Evolutionary conservation across 2,329 filamentous ascomycete species (phyloP).

Genomic region (Exophiala sp.): DNA sequence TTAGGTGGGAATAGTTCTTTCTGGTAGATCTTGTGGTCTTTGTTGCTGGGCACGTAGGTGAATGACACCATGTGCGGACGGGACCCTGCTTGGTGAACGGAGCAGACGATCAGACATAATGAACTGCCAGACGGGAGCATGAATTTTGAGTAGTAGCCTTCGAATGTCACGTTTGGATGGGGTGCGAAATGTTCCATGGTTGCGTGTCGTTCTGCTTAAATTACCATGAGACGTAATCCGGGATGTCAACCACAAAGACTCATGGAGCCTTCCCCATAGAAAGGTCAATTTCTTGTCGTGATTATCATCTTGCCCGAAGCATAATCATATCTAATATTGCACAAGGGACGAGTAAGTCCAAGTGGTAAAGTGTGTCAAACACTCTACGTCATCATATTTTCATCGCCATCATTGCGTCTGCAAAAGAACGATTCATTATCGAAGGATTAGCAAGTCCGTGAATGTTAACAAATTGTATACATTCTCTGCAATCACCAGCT

Average conservation of each 20-base stretch:
- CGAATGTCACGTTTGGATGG: not conserved
- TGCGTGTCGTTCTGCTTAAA: too few relatives aligned
- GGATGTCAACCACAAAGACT: too few relatives aligned
- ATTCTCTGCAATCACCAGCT: too few relatives aligned
- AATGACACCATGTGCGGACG: constrained; percentile 7
- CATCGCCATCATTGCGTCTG: not conserved
- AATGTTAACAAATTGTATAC: too few relatives aligned
- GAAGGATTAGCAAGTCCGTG: too few relatives aligned
- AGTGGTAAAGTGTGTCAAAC: not conserved
- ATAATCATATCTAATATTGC: too few relatives aligned
- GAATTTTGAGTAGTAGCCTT: constrained; percentile 9
- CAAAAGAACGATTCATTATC: not conserved
- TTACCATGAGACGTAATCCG: too few relatives aligned
- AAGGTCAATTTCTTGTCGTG: too few relatives aligned
- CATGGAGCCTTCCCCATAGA: too few relatives aligned
- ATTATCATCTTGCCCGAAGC: too few relatives aligned
- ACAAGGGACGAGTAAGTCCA: not conserved
- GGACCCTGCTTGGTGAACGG: not conserved
- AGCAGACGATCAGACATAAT: constrained; percentile 1
- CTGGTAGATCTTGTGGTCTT: constrained; percentile 1
- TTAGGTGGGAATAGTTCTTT: not conserved
- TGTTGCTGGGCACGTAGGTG: not conserved
- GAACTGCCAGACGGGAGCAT: not conserved
- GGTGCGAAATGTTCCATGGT: constrained; percentile 4
- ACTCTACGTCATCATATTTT: not conserved